Base-by-base conservation (phyloP, 2,329 filamentous ascomycete genomes). In the Talaromyces sp. region DNA sequence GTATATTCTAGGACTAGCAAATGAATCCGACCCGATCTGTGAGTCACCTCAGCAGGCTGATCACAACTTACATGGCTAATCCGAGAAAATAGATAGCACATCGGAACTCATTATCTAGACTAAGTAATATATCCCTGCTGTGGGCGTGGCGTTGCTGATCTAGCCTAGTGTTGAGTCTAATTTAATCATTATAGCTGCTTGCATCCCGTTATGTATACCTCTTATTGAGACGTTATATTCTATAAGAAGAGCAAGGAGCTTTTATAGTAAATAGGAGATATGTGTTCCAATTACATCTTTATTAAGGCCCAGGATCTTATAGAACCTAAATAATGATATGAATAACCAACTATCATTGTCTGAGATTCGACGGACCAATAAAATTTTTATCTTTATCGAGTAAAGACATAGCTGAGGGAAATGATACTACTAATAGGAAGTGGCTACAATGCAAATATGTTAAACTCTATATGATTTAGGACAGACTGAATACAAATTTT, bases 1-100 rank as follows among this genome's bases (percentile, higher is more conserved):
- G 7, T 69, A 70, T 31, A 63, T 75, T 33, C 69, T 71, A 7
- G 70, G 66, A 7, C 67, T 76, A 9, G 68, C 68, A 11, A 66
- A 73, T 35, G 62, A 67, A 47, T 47, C 43, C 19, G 35, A 57
- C 54, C 33, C 13, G 68, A 69, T 70, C 69, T 67, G 77, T 77
- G 56, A 71, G 73, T 7, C 24, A 27, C 72, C 14, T 19, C 4
- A 47, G 10, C 47, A 57, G 6, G 41, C 33, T 39, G n/a, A 57
- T n/a, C 10, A 58, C 37, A 19, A 22, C 10, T 62, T 63, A 31
- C 62, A 50, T 41, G 13, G 22, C 19, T 47, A 11, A 47, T 13
- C 43, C 3, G 13, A 4, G 6, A 43, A 47, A 22, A 43, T 11
- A 65, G 63, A 65, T 24, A 56, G 56, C 9, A 65, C 63, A 16